phyloP scores from a whole-genome alignment of 2,329 filamentous ascomycete species.

The Microdochium trichocladiopsis region DNA sequence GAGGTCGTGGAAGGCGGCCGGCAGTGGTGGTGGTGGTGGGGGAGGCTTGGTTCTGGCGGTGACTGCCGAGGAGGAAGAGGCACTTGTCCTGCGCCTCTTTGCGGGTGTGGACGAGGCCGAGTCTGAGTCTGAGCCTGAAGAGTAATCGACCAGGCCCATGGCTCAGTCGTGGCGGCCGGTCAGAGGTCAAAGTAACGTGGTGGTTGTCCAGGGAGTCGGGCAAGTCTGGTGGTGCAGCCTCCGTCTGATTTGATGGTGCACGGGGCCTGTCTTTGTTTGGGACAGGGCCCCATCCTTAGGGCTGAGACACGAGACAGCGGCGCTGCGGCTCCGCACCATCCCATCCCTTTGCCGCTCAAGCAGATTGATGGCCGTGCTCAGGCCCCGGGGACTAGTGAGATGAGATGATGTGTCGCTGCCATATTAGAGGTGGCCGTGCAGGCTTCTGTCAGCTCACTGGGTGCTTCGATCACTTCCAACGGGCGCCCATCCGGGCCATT shows the following conservation, averaged over 20 bases:
- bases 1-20: slow-evolving; percentile 75
- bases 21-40: slow-evolving; percentile 61
- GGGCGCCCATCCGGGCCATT: no score
- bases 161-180: slow-evolving; percentile 1
- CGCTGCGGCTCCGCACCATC: no score
- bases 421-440: no score
- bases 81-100: slow-evolving; percentile 16
- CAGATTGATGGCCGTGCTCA: no score
- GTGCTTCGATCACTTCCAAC: no score
- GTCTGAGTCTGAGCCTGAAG: slow-evolving; percentile 9
- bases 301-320: not conserved
- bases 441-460: no score
- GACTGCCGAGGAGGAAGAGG: slow-evolving; percentile 1
- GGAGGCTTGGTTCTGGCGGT: not conserved
- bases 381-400: no score
- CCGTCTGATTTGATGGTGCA: not conserved
- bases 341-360: no score
- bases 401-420: no score
- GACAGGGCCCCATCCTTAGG: not conserved
- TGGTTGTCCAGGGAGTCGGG: not conserved
- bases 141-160: slow-evolving; percentile 34
- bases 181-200: not conserved
- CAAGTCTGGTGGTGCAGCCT: no score
- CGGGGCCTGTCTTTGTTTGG: not conserved
- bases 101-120: not conserved